A percentile compares a stretch with the other conserved stretches of the same genome.
phyloP scores from a whole-genome alignment of 768 basidiomycete species.

The Serendipita vermifera region DNA sequence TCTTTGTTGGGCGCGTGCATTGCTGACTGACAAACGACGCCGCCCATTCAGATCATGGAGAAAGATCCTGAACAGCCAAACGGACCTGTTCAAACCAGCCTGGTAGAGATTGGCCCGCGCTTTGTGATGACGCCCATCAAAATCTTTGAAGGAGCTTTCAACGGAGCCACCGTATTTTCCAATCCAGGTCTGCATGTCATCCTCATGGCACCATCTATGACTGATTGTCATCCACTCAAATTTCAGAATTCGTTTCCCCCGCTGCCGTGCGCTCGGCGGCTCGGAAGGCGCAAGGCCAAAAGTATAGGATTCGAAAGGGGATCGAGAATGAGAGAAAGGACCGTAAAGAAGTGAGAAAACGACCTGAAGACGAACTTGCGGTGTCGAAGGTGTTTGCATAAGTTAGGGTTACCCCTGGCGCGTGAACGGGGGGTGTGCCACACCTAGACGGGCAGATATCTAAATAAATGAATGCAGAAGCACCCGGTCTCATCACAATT shows the following conservation, averaged over 20 bases:
- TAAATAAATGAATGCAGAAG: too few species aligned
- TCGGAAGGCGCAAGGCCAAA: conserved; percentile 61
- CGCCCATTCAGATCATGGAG: conserved; percentile 59
- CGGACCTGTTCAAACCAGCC: conserved; percentile 70
- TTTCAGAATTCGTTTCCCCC: conserved; percentile 82
- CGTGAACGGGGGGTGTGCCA: too few species aligned
- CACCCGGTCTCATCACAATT: too few species aligned
- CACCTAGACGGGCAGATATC: too few species aligned
- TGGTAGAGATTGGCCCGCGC: conserved; percentile 93
- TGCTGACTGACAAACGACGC: conserved; percentile 9
- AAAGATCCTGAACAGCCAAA: conserved; percentile 85
- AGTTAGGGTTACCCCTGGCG: too few species aligned
- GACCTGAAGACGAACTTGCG: conserved; percentile 65
- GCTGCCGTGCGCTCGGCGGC: conserved; percentile 58
- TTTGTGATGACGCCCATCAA: conserved; percentile 96
- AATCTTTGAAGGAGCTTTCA: conserved; percentile 96
- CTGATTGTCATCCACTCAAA: conserved; percentile 4
- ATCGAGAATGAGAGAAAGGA: conserved; percentile 51
- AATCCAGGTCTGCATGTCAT: conserved; percentile 55
- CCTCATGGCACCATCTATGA: conserved; percentile 6
- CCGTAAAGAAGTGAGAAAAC: conserved; percentile 50
- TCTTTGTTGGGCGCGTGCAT: conserved; percentile 11
- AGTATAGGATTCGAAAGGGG: conserved; percentile 72
- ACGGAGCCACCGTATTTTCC: conserved; percentile 87
- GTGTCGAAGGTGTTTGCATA: conserved; percentile 85